A percentile compares a stretch with the other conserved stretches of the same genome.
phyloP scores from a whole-genome alignment of 2,329 filamentous ascomycete genomes.

The Lecanicillium sp. region DNA sequence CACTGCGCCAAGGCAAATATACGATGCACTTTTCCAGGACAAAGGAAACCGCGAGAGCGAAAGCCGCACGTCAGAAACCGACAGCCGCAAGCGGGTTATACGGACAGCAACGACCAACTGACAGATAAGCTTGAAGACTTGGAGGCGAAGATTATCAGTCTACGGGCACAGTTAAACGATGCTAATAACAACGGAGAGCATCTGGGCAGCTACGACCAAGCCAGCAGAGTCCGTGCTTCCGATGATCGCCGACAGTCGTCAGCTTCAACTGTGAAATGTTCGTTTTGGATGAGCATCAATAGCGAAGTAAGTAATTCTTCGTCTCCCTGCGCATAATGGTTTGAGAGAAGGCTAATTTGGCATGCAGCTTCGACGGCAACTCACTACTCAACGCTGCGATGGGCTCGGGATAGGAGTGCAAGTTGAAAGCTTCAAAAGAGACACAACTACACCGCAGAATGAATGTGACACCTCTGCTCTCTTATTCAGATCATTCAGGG shows the following conservation, averaged over 20 bases:
- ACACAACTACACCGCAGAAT: background rate
- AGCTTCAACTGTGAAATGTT: background rate
- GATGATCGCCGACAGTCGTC: too few species aligned
- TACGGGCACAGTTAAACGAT: background rate
- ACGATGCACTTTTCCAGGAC: constrained; percentile 1
- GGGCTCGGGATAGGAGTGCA: background rate
- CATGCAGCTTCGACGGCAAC: background rate
- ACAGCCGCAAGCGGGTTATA: background rate
- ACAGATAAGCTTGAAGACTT: background rate
- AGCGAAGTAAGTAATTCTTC: background rate
- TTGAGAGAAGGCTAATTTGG: too few species aligned
- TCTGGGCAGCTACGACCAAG: too few species aligned
- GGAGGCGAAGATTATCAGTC: background rate
- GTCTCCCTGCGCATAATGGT: background rate
- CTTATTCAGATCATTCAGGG: constrained; percentile 8
- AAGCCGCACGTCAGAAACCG: constrained; percentile 1
- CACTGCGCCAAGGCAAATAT: constrained; percentile 10
- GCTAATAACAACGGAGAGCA: background rate
- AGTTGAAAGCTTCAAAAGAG: background rate
- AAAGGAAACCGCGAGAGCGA: constrained; percentile 6
- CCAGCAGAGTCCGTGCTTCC: too few species aligned
- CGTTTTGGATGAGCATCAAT: constrained; percentile 12
- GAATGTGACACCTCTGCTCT: constrained; percentile 3
- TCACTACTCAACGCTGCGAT: background rate
- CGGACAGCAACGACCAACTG: background rate